phyloP scores from a whole-genome alignment of 768 basidiomycete genomes.

The Auricularia auricula-judae region DNA sequence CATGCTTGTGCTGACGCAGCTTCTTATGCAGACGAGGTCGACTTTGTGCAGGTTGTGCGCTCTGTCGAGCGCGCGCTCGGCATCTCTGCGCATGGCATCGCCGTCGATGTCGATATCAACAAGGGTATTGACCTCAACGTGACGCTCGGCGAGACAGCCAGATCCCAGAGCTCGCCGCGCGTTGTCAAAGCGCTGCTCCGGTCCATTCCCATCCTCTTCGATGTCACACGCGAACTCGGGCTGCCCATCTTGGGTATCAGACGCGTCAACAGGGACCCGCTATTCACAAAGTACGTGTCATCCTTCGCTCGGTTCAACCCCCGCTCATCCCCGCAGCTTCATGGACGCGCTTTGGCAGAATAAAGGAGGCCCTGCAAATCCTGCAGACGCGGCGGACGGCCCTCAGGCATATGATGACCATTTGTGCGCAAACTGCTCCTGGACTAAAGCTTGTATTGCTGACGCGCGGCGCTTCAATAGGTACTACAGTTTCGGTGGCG shows the following conservation, averaged over 20 bases:
- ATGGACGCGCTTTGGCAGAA: conserved; percentile 77
- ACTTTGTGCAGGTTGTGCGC: conserved; percentile 59
- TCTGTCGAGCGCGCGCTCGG: conserved; percentile 53
- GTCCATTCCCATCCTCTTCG: conserved; percentile 26
- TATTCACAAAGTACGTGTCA: conserved; percentile 28
- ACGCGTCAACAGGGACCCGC: conserved; percentile 10
- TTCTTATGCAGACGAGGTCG: conserved; percentile 42
- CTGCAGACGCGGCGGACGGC: conserved; percentile 54
- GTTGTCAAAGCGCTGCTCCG: conserved; percentile 24
- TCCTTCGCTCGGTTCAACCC: neutral
- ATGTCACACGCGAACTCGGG: conserved; percentile 14
- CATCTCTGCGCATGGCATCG: conserved; percentile 19
- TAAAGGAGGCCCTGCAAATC: conserved; percentile 52
- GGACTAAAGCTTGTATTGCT: conserved; percentile 42
- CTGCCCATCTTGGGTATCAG: conserved; percentile 16
- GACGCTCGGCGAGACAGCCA: conserved; percentile 18
- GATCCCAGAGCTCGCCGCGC: conserved; percentile 14
- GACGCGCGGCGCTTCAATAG: neutral
- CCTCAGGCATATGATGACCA: conserved; percentile 73
- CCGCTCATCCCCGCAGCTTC: conserved; percentile 34
- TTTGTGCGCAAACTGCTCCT: conserved; percentile 24
- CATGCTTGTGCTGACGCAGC: neutral
- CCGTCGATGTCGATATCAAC: neutral
- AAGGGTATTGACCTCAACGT: conserved; percentile 23
- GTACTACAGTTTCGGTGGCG: conserved; percentile 35